Percentiles rank a stretch among this genome's conserved stretches.
phyloP scores from a whole-genome alignment of 2,329 filamentous ascomycete species.

The Ascochyta lentis region DNA sequence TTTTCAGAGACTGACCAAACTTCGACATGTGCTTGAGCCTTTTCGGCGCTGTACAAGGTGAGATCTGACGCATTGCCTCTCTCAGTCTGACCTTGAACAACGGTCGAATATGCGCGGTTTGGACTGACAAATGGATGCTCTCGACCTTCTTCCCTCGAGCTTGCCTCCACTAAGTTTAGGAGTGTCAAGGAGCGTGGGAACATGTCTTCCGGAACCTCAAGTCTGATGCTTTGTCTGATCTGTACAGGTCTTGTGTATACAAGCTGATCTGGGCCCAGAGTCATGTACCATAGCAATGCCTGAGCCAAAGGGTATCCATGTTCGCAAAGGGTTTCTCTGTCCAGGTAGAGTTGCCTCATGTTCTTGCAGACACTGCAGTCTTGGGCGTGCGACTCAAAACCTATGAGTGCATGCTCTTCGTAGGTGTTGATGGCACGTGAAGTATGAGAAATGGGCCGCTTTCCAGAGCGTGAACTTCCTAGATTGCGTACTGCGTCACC shows the following conservation, averaged over 20 bases:
- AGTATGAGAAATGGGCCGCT: conserved; percentile 15
- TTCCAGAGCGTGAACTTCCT: conserved; percentile 17
- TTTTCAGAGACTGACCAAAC: conserved; percentile 21
- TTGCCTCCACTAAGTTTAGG: conserved; percentile 28
- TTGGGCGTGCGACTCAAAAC: conserved; percentile 38
- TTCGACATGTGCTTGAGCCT: conserved; percentile 24
- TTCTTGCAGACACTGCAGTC: conserved; percentile 31
- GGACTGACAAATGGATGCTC: conserved; percentile 28
- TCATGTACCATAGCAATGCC: conserved; percentile 26
- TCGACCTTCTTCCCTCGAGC: conserved; percentile 20
- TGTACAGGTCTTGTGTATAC: conserved; percentile 30
- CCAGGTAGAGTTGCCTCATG: conserved; percentile 27
- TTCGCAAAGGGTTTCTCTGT: conserved; percentile 28
- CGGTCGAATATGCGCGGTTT: conserved; percentile 22
- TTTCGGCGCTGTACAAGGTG: conserved; percentile 17
- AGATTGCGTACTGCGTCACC: conserved; percentile 34
- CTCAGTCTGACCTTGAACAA: conserved; percentile 3
- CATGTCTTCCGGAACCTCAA: conserved; percentile 30
- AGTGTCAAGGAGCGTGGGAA: conserved; percentile 28
- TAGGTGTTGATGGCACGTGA: conserved; percentile 23
- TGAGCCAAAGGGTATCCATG: conserved; percentile 32
- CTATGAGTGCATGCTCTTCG: conserved; percentile 30
- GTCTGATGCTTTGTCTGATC: conserved; percentile 9
- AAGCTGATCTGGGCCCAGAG: conserved; percentile 29
- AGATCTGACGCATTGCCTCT: conserved; percentile 11